Conservation (phyloP, 306 rosid genomes). For the Vicia faba region DNA sequence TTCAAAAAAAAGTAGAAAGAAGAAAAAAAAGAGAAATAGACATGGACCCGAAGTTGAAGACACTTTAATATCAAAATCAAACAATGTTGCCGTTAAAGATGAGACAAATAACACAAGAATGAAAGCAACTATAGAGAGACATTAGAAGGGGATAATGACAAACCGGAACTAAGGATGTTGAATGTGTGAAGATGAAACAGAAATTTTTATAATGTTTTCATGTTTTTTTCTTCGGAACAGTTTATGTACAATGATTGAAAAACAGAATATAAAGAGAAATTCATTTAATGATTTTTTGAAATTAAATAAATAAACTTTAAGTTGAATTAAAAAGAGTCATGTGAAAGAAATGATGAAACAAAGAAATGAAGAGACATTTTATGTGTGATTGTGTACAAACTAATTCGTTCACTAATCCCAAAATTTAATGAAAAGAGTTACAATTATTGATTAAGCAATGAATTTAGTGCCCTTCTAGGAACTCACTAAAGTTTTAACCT, state of each 20-base stretch:
- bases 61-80: conserved; percentile 36
- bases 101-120: conserved; percentile 12
- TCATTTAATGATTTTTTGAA: neutral
- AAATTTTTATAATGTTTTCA: neutral
- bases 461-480: conserved; percentile 24
- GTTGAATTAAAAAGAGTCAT: conserved; percentile 25
- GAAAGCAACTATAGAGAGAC: conserved; percentile 8
- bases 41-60: conserved; percentile 61
- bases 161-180: conserved; percentile 33
- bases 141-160: conserved; percentile 21
- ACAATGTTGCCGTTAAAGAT: conserved; percentile 31
- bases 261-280: conserved; percentile 10
- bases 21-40: conserved; percentile 43
- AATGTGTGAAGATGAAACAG: conserved; percentile 38
- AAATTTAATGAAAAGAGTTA: conserved; percentile 10
- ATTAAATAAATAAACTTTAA: neutral
- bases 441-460: neutral
- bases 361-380: conserved; percentile 41
- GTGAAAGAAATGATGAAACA: conserved; percentile 33
- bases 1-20: neutral
- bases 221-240: conserved; percentile 10
- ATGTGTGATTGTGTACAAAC: conserved; percentile 24
- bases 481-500: conserved; percentile 29
- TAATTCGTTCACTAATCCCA: conserved; percentile 35
- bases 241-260: conserved; percentile 39